These are phyloP conservation scores for Ambrosiella beaveri DNA, from an alignment of 2,329 filamentous ascomycete species.

Conservation along the genomic window DNA sequence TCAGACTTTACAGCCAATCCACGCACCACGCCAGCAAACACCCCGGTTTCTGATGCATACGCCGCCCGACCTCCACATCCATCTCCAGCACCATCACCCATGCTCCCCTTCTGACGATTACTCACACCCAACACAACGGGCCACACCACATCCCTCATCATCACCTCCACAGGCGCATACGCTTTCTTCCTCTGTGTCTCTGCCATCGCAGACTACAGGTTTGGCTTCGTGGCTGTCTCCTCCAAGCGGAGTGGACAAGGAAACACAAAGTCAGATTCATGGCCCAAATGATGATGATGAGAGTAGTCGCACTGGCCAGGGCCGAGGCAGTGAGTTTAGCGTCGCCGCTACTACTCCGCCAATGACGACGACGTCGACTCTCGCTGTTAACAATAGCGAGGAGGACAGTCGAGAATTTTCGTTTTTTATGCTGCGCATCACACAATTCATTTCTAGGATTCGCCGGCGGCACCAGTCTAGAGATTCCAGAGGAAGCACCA, in stretches of 20 bases:
- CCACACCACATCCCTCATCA: too few species aligned
- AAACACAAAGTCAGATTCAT: not conserved
- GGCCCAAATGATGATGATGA: not conserved
- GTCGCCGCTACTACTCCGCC: not conserved
- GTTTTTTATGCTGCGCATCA: not conserved
- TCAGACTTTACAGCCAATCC: not conserved
- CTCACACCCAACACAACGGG: not conserved
- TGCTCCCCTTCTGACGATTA: not conserved
- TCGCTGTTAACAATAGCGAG: not conserved
- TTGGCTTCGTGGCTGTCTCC: not conserved
- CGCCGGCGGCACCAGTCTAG: not conserved
- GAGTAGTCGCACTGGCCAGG: not conserved
- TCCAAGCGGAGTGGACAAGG: not conserved
- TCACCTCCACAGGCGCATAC: too few species aligned
- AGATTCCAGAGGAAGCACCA: not conserved
- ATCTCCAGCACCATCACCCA: not conserved
- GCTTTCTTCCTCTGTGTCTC: too few species aligned
- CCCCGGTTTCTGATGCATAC: not conserved
- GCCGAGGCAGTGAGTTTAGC: not conserved
- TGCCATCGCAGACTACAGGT: too few species aligned
- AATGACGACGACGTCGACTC: not conserved
- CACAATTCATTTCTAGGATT: not conserved
- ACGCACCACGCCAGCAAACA: not conserved
- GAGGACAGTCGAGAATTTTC: not conserved
- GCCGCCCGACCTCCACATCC: not conserved